Evolutionary conservation across 2,329 filamentous ascomycete species (phyloP).

Genomic region (Rhynchosporium graminicola): DNA sequence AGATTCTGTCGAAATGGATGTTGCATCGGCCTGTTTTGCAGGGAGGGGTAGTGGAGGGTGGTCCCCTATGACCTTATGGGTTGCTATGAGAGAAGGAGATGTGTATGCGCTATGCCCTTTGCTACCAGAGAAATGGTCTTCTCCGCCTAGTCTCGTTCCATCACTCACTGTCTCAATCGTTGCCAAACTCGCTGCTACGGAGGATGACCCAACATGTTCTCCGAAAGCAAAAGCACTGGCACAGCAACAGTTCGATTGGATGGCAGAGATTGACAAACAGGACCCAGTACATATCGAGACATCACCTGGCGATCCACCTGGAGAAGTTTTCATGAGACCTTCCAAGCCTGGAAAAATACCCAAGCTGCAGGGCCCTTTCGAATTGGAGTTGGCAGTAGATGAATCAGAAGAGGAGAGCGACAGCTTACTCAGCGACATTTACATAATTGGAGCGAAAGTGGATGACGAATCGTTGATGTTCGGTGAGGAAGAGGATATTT

Average conservation of each 20-base stretch:
- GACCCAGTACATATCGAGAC: conserved; percentile 58
- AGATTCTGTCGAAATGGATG: conserved; percentile 90
- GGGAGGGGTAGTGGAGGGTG: conserved; percentile 72
- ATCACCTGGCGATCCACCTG: conserved; percentile 49
- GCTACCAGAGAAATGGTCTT: conserved; percentile 82
- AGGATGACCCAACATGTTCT: conserved; percentile 58
- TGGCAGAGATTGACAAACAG: conserved; percentile 65
- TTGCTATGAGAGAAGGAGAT: conserved; percentile 93
- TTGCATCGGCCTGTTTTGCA: conserved; percentile 82
- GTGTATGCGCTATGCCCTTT: conserved; percentile 92
- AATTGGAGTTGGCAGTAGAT: conserved; percentile 51
- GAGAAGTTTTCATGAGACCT: conserved; percentile 60
- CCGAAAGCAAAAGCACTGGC: conserved; percentile 56
- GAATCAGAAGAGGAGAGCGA: conserved; percentile 58
- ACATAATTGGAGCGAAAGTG: conserved; percentile 62
- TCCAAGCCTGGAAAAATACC: conserved; percentile 58
- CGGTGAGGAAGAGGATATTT: conserved; percentile 64
- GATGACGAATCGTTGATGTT: conserved; percentile 61
- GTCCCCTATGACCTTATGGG: conserved; percentile 95
- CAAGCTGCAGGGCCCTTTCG: conserved; percentile 63
- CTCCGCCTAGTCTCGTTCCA: conserved; percentile 73
- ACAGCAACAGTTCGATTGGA: conserved; percentile 68
- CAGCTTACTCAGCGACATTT: conserved; percentile 59
- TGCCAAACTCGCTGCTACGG: conserved; percentile 65
- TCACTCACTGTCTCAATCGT: conserved; percentile 83